Evolutionary conservation across 331 rosid genomes (phyloP), one percentile per base, ranked within the genome.

Genomic region (Acacia concinna): DNA sequence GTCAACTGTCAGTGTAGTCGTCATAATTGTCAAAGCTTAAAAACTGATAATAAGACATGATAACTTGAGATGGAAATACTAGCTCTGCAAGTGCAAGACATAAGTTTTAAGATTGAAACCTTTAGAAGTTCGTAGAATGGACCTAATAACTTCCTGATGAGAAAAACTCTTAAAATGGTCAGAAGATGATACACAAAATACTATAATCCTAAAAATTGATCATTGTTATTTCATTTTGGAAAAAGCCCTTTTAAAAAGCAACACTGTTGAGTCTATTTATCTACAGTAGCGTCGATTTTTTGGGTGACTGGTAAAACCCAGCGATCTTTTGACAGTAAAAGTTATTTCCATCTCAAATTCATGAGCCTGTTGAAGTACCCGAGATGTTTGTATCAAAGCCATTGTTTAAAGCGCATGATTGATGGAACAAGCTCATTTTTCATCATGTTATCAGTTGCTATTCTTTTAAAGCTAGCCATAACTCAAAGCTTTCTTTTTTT

Each of bases 1-100:
- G n/a, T 25, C 60, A 15, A 70, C 3, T 62, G 60, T 52, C 62
- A 73, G 52, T 77, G 75, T 38, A 49, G 81, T 59, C 34, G 21
- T 70, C 3, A 25, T 34, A 18, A 52, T 60, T 59, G 46, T 41
- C 54, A 21, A 0, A 27, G 3, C 35, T 27, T 27, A 59, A 59
- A 57, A 59, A 59, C 18, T 59, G 5, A 12, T 59, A 27, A 23
- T 18, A 34, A 17, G 71, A 65, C 44, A 18, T 20, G 35, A 35
- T 32, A 35, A 46, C 71, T 18, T 32, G 46, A 44, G 51, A 44
- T 44, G 20, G 5, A 65, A 32, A 9, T 8, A 8, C n/a, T 56
- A 9, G 27, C 44, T 34, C 46, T 35, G 44, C 41, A 8, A 38
- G 41, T 1, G n/a, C 18, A 6, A 32, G 8, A 40, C 56, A 47